phyloP scores from a whole-genome alignment of 768 basidiomycete genomes.

The Russula lepida region DNA sequence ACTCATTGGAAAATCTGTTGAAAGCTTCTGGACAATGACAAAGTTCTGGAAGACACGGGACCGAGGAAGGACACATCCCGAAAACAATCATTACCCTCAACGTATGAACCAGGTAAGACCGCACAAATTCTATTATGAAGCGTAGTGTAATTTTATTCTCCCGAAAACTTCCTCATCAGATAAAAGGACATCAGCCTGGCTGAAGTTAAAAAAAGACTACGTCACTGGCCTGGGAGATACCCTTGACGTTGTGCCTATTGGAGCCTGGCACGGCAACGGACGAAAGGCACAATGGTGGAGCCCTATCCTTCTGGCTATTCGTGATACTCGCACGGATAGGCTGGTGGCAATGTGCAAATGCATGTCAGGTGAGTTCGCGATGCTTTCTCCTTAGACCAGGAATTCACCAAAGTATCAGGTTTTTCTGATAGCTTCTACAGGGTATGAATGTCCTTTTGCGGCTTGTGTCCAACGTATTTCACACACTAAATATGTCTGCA shows the following conservation, averaged over 20 bases:
- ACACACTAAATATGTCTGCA: not conserved
- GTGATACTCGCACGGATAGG: conserved; percentile 53
- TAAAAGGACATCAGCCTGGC: conserved; percentile 78
- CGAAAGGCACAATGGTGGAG: conserved; percentile 90
- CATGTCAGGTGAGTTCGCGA: conserved; percentile 57
- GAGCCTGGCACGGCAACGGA: conserved; percentile 87
- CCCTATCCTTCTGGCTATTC: conserved; percentile 72
- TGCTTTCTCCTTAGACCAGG: not conserved
- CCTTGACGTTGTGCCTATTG: conserved; percentile 62
- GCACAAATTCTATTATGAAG: conserved; percentile 8
- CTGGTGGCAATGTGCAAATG: conserved; percentile 82
- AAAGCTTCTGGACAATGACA: conserved; percentile 59
- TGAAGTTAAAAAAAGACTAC: conserved; percentile 92
- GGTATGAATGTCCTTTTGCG: conserved; percentile 30
- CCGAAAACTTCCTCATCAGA: conserved; percentile 34
- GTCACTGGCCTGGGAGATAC: conserved; percentile 71
- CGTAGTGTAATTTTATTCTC: not conserved
- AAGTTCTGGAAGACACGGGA: conserved; percentile 29
- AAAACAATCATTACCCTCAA: conserved; percentile 67
- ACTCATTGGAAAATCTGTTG: not conserved
- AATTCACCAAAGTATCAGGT: conserved; percentile 34
- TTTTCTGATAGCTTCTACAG: conserved; percentile 82
- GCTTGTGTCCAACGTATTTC: not conserved
- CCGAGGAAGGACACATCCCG: conserved; percentile 34
- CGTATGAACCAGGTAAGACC: conserved; percentile 66